Evolutionary conservation across 768 basidiomycete genomes (phyloP).

Genomic region (Phanerochaete sordida): DNA sequence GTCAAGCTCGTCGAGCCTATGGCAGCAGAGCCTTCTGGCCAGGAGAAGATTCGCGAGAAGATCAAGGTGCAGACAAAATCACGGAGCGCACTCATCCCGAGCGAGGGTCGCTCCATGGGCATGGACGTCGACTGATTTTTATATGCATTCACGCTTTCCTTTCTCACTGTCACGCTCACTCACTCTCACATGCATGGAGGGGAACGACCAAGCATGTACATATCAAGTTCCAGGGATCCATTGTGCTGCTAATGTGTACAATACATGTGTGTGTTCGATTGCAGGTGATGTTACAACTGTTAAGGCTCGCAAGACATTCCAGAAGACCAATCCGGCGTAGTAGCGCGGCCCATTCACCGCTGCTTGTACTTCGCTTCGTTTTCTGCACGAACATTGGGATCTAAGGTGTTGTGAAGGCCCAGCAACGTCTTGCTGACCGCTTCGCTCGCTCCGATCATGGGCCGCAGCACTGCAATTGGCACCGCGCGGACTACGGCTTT

Average conservation of each 20-base stretch:
- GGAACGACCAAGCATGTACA: slow-evolving; percentile 8
- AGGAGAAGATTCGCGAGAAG: slow-evolving; percentile 65
- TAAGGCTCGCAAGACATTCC: background rate
- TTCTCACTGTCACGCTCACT: background rate
- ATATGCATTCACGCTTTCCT: background rate
- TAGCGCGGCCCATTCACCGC: slow-evolving; percentile 34
- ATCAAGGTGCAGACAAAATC: slow-evolving; percentile 67
- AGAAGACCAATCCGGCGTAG: background rate
- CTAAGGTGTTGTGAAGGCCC: slow-evolving; percentile 89
- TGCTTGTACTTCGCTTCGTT: slow-evolving; percentile 95
- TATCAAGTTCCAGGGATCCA: slow-evolving; percentile 8
- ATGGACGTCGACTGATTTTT: slow-evolving; percentile 75
- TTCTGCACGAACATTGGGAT: slow-evolving; percentile 78
- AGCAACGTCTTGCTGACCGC: slow-evolving; percentile 94
- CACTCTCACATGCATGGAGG: background rate
- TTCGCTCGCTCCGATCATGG: slow-evolving; percentile 97
- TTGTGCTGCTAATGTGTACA: slow-evolving; percentile 12
- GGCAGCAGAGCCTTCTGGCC: slow-evolving; percentile 36
- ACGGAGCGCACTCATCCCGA: slow-evolving; percentile 72
- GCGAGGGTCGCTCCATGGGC: slow-evolving; percentile 85
- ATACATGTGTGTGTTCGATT: slow-evolving; percentile 4
- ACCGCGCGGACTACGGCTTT: slow-evolving; percentile 95
- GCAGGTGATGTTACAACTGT: slow-evolving; percentile 5
- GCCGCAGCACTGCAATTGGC: slow-evolving; percentile 94
- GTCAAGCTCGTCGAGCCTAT: slow-evolving; percentile 68